Percentiles rank a stretch among this genome's conserved stretches.
Conservation (phyloP, 1,139 yeast genomes). For the Yamadazyma oceani region DNA sequence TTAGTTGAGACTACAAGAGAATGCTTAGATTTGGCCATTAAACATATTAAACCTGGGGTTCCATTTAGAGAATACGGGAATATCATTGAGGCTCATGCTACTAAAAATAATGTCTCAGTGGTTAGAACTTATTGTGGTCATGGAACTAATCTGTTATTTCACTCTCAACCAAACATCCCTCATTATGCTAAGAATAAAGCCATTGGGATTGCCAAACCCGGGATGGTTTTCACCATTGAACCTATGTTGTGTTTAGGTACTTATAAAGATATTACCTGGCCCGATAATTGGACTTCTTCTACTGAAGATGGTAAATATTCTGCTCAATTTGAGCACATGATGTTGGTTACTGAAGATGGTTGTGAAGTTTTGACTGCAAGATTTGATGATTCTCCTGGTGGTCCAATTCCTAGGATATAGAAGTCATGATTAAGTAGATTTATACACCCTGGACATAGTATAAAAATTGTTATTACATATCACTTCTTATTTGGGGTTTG, state of each 20-base stretch:
- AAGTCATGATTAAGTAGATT: too few relatives aligned
- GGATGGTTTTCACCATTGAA: conserved; percentile 96
- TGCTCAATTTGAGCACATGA: conserved; percentile 95
- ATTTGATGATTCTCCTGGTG: conserved; percentile 80
- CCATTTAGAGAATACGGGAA: conserved; percentile 87
- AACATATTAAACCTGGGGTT: conserved; percentile 85
- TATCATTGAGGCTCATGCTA: conserved; percentile 85
- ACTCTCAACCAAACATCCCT: conserved; percentile 89
- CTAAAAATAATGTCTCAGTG: conserved; percentile 75
- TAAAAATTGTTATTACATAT: too few relatives aligned
- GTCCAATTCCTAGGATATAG: conserved; percentile 70
- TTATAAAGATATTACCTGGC: conserved; percentile 85
- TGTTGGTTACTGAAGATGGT: conserved; percentile 91
- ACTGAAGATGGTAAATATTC: conserved; percentile 85
- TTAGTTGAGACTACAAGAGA: conserved; percentile 95
- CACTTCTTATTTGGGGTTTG: too few relatives aligned
- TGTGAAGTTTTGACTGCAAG: conserved; percentile 90
- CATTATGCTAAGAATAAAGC: conserved; percentile 95
- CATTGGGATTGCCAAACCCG: conserved; percentile 90
- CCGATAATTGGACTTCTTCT: conserved; percentile 95
- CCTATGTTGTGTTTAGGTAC: conserved; percentile 96
- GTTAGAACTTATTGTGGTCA: conserved; percentile 94
- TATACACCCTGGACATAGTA: too few relatives aligned
- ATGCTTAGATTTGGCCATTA: conserved; percentile 80
- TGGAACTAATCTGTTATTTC: conserved; percentile 86